A percentile compares a stretch with the other conserved stretches of the same genome.
phyloP scores from a whole-genome alignment of 2,329 filamentous ascomycete genomes.

The Pseudogymnoascus verrucosus region DNA sequence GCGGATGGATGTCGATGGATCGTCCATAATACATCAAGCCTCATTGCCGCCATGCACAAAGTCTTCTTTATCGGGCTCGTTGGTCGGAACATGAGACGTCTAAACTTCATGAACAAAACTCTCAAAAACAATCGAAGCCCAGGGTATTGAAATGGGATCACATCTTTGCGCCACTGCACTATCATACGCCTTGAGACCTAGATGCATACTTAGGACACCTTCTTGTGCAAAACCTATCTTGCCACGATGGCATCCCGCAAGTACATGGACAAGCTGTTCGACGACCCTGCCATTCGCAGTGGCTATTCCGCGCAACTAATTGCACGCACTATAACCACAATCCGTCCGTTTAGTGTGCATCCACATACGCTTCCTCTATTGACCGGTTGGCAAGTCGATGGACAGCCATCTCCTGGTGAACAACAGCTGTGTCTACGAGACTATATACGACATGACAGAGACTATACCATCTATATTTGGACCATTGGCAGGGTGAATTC shows the following conservation, averaged over 20 bases:
- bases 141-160: background rate
- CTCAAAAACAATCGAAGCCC: background rate
- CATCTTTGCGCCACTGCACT: background rate
- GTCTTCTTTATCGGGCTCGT: conserved; percentile 20
- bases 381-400: conserved; percentile 17
- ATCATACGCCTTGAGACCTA: background rate
- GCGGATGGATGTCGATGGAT: conserved; percentile 15
- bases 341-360: conserved; percentile 17
- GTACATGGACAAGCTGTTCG: background rate
- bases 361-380: conserved; percentile 21
- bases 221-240: background rate
- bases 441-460: background rate
- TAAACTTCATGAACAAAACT: background rate
- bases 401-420: background rate
- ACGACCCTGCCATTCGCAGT: conserved; percentile 27
- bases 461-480: background rate
- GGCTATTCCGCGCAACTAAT: conserved; percentile 30
- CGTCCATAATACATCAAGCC: conserved; percentile 14
- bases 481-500: background rate
- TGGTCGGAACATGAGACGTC: background rate
- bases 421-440: background rate
- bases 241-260: background rate
- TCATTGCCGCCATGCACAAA: background rate
- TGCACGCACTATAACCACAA: conserved; percentile 27
- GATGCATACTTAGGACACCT: background rate